phyloP scores from a whole-genome alignment of 2,329 filamentous ascomycete genomes.

The Penicillium sp. region DNA sequence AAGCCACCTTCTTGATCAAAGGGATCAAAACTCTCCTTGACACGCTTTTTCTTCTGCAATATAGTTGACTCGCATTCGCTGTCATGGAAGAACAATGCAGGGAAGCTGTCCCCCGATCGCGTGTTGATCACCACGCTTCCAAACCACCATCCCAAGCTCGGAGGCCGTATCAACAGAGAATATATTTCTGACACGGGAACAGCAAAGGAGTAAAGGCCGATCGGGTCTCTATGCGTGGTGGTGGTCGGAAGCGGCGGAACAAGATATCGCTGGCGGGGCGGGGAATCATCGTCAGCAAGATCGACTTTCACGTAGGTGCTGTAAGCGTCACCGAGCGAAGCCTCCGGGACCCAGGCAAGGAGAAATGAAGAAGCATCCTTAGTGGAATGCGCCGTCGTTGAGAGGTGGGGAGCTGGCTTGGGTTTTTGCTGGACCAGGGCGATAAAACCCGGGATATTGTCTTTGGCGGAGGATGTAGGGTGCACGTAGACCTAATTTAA shows the following conservation, averaged over 20 bases:
- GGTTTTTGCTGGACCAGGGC: slow-evolving; percentile 89
- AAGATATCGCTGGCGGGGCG: slow-evolving; percentile 83
- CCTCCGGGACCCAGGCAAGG: slow-evolving; percentile 91
- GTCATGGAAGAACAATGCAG: slow-evolving; percentile 96
- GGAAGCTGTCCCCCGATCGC: slow-evolving; percentile 86
- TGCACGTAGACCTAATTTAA: slow-evolving; percentile 82
- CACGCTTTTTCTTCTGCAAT: slow-evolving; percentile 83
- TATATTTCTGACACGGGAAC: slow-evolving; percentile 89
- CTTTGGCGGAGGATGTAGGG: slow-evolving; percentile 86
- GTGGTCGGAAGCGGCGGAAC: slow-evolving; percentile 89
- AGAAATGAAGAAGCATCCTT: slow-evolving; percentile 71
- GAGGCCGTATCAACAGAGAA: slow-evolving; percentile 84
- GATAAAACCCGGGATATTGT: slow-evolving; percentile 94
- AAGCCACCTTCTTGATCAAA: slow-evolving; percentile 78
- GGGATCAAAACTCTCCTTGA: slow-evolving; percentile 84
- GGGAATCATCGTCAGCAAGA: slow-evolving; percentile 75
- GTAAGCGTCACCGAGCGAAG: slow-evolving; percentile 80
- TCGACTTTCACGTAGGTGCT: slow-evolving; percentile 96
- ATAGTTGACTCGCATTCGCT: slow-evolving; percentile 96
- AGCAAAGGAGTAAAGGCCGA: slow-evolving; percentile 86
- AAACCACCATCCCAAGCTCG: slow-evolving; percentile 97
- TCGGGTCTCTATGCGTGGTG: slow-evolving; percentile 70
- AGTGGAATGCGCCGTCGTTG: slow-evolving; percentile 50
- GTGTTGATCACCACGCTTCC: slow-evolving; percentile 94
- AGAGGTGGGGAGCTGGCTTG: slow-evolving; percentile 34